Evolutionary conservation across 352 stramenopile genomes (phyloP), one percentile per base, ranked within the genome.

Genomic region (Phytophthora fragariaefolia): DNA sequence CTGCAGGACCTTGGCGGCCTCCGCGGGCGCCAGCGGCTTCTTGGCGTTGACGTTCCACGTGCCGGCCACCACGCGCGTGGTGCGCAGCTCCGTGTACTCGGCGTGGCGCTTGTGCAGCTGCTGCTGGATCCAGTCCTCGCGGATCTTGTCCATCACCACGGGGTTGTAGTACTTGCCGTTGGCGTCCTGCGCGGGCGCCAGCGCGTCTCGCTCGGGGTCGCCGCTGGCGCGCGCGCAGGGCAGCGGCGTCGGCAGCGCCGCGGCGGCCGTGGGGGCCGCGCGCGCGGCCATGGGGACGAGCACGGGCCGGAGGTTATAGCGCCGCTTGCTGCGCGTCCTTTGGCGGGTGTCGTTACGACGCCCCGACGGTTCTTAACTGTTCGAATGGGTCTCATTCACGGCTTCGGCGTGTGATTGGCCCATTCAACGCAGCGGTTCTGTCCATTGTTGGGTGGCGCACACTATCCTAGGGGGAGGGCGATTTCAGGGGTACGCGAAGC

Each of bases 41-140:
- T 99, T 99, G 48, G 96, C 98, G 76, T 99, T 99, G 15, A 99
- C 98, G 73, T 99, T 99, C 96, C 97, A 99, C 26, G 98, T 99
- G 43, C 97, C 97, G 0, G 79, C 77, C 57, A 93, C 74, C 18
- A 96, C 54, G 24, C 60, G 74, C 20, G 79, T 90, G 17, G 79
- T 57, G 20, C 90, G 80, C 22, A 89, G 79, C 30, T 79, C 69
- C 6, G 84, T 96, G 73, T 94, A 96, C 52, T 76, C 70, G 9
- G 72, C 65, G 26, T 92, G 76, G 0, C 88, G 82, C 24, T 74
- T 64, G 3, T 76, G 76, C 23, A 96, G 53, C 55, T 95, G 82
- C 60, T 95, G 82, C 55, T 92, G 78, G 61, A 96, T 91, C 87
- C 89, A 96, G 67, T 96, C 86, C 62, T 96, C 88, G 34, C 89